Base-by-base conservation (phyloP, 805 yeast species). In the Lachancea fermentati region DNA sequence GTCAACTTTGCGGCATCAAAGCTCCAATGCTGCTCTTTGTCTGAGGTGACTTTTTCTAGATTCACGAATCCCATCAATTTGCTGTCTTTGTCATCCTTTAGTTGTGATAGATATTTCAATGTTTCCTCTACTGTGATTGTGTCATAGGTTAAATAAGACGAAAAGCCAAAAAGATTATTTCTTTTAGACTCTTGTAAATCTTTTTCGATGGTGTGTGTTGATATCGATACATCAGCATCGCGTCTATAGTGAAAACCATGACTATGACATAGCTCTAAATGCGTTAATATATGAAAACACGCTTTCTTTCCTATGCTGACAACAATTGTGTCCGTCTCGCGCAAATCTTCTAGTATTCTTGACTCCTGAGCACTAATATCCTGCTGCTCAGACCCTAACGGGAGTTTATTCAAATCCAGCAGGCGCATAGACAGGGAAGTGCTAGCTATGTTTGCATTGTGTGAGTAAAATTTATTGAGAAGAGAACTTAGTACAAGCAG, bases 81-180 rank as follows among this genome's bases (percentile, higher is more conserved):
- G 16, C 9, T 25, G 14, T 11, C 22, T 34, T 19, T 12, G 37
- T 34, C 9, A 4, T 32, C 19, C 18, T 3, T 16, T 32, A 32
- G 15, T 13, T 19, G 19, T n/a, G n/a, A 32, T 7, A 16, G 19
- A 16, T 32, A 16, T 16, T 13, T 19, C 19, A 34, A 17, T 9
- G 18, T 16, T 22, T 39, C 19, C 4, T 29, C 28, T 13, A 30
- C 32, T 3, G 36, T 14, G 15, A 41, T 24, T 2, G 41, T 39
- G 30, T 53, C 58, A 34, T 53, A 56, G 16, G 32, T 45, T 12
- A 55, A 26, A 37, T 49, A 54, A 30, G 51, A 48, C 2, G 59
- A 54, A 5, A 19, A 32, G 2, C 61, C 60, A 35, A 47, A 38
- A 55, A 58, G 50, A 9, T 40, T 33, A 32, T 37, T 43, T 4